Conservation (phyloP, 2,329 filamentous ascomycete genomes). For the Teratosphaeriaceae sp. region DNA sequence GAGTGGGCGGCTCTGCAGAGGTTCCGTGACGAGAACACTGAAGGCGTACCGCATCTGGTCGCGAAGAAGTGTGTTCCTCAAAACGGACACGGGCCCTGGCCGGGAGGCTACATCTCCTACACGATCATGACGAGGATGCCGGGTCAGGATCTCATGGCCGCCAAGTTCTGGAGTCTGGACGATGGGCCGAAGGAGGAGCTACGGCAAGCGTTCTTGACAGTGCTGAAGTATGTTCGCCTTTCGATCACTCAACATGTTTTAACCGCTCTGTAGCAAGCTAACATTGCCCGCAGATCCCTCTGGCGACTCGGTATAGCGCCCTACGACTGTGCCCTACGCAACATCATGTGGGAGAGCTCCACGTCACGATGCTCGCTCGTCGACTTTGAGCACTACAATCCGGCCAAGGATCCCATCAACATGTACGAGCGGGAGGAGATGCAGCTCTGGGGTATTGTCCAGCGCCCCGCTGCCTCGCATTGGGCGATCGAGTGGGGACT, state of each 20-base stretch:
- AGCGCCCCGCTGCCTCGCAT: conserved; percentile 17
- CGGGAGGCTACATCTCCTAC: conserved; percentile 24
- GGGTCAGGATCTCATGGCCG: conserved; percentile 21
- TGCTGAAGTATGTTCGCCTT: conserved; percentile 16
- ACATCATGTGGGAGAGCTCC: conserved; percentile 23
- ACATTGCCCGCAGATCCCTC: conserved; percentile 11
- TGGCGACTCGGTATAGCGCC: conserved; percentile 24
- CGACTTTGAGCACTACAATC: conserved; percentile 27
- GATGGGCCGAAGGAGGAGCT: conserved; percentile 16
- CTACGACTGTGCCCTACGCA: conserved; percentile 25
- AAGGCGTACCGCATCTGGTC: conserved; percentile 21
- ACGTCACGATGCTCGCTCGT: conserved; percentile 19
- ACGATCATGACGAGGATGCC: conserved; percentile 25
- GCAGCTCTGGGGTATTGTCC: conserved; percentile 24
- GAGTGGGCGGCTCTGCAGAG: conserved; percentile 21
- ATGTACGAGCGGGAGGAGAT: conserved; percentile 20
- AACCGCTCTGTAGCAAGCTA: too few species aligned
- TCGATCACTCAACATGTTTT: too few species aligned
- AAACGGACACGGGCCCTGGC: conserved; percentile 16
- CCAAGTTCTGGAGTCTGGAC: conserved; percentile 23
- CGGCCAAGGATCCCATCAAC: conserved; percentile 19
- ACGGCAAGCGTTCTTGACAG: conserved; percentile 16
- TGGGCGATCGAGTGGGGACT: conserved; percentile 18
- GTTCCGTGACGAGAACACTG: conserved; percentile 13
- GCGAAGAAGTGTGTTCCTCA: conserved; percentile 17